phyloP scores from a whole-genome alignment of 805 yeast species.

The Ogataea corticis region DNA sequence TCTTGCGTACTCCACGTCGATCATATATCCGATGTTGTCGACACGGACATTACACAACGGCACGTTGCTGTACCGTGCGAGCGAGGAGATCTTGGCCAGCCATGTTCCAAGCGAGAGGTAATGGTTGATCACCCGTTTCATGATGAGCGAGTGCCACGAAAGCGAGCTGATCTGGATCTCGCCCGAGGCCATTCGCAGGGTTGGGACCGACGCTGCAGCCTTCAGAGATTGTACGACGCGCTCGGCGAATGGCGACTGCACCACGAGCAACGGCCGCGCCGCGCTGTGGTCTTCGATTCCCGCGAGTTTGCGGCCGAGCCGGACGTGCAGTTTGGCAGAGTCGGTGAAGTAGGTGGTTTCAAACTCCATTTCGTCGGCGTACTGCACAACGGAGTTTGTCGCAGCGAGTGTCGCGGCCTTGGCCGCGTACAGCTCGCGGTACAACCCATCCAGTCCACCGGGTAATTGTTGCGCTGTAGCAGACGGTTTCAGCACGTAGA shows the following conservation, averaged over 20 bases:
- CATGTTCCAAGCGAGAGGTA: conserved; percentile 73
- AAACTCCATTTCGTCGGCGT: conserved; percentile 54
- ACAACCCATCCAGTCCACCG: conserved; percentile 51
- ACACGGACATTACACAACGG: conserved; percentile 84
- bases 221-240: conserved; percentile 49
- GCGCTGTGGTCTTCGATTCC: conserved; percentile 67
- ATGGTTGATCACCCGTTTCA: conserved; percentile 67
- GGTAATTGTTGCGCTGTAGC: conserved; percentile 65
- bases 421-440: conserved; percentile 48
- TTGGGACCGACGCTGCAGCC: conserved; percentile 57
- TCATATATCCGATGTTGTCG: conserved; percentile 75
- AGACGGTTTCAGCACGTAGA: conserved; percentile 62
- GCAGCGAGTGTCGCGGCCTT: conserved; percentile 48
- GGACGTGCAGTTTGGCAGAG: conserved; percentile 53
- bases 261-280: conserved; percentile 58
- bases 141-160: conserved; percentile 75
- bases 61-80: conserved; percentile 72
- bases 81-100: conserved; percentile 61
- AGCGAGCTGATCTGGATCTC: conserved; percentile 68
- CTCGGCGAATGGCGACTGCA: conserved; percentile 69
- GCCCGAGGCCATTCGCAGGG: conserved; percentile 57
- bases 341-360: conserved; percentile 57
- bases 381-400: conserved; percentile 49
- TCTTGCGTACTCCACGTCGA: conserved; percentile 87
- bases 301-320: conserved; percentile 52